Percentiles rank a stretch among this genome's conserved stretches.
Conservation (phyloP, 169 alveolate species). For the Plasmodium chabaudi region DNA sequence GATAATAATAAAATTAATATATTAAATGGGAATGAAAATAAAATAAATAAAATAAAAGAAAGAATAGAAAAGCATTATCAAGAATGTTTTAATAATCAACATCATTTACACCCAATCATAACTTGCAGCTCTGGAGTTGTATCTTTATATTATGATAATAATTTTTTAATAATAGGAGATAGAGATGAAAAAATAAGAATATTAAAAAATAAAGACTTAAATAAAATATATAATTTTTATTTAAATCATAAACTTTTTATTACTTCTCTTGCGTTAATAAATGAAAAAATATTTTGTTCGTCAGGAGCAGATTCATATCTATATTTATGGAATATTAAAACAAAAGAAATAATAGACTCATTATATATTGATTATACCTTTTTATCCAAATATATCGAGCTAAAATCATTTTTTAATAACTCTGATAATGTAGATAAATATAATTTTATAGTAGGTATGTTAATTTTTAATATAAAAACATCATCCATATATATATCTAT, state of each 20-base stretch:
- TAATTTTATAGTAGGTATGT: slow-evolving; percentile 37
- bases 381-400: slow-evolving; percentile 21
- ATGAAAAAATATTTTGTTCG: slow-evolving; percentile 34
- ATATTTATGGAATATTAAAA: slow-evolving; percentile 63
- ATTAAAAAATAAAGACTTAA: slow-evolving; percentile 43
- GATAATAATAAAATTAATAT: slow-evolving; percentile 13
- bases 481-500: slow-evolving; percentile 24
- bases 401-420: slow-evolving; percentile 1
- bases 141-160: slow-evolving; percentile 51
- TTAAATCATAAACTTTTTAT: slow-evolving; percentile 64
- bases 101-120: slow-evolving; percentile 18
- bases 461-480: slow-evolving; percentile 27
- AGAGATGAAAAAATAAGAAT: slow-evolving; percentile 75
- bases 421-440: slow-evolving; percentile 26
- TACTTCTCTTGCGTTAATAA: slow-evolving; percentile 43
- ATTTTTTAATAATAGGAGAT: slow-evolving; percentile 63
- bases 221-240: slow-evolving; percentile 69
- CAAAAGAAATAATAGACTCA: slow-evolving; percentile 42
- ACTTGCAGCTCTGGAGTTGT: slow-evolving; percentile 54
- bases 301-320: slow-evolving; percentile 54
- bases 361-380: slow-evolving; percentile 30
- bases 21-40: neutral
- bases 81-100: slow-evolving; percentile 41
- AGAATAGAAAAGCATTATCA: slow-evolving; percentile 31
- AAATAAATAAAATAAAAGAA: slow-evolving; percentile 28